Evolutionary conservation across 805 yeast species (phyloP).

Genomic region (Saturnispora hagleri): DNA sequence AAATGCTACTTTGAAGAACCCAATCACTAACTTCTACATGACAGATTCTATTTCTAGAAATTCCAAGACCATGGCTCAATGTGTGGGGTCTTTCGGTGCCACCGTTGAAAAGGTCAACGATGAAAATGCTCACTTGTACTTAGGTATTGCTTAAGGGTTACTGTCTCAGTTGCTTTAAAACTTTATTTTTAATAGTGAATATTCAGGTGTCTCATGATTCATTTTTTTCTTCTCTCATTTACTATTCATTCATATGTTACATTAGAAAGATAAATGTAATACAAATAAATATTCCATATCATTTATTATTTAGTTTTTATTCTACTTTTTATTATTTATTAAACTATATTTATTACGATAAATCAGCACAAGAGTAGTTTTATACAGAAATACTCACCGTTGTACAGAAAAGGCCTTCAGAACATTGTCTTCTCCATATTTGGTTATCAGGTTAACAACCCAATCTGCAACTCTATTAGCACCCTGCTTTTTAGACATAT

Average conservation of each 20-base stretch:
- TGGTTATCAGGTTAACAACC: constrained; percentile 12
- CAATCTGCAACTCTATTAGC: constrained; percentile 32
- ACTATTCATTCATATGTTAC: neutral
- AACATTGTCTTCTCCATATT: constrained; percentile 6
- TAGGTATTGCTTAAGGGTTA: constrained; percentile 24
- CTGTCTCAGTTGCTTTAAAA: neutral
- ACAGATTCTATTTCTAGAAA: constrained; percentile 82
- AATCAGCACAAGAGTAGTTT: neutral
- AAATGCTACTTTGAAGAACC: constrained; percentile 47
- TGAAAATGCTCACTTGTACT: constrained; percentile 30
- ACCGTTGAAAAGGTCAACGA: constrained; percentile 51
- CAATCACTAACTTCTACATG: constrained; percentile 76
- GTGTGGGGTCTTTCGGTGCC: constrained; percentile 65
- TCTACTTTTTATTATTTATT: constrained; percentile 1
- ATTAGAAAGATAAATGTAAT: neutral
- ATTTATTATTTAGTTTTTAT: constrained; percentile 1
- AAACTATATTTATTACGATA: constrained; percentile 3
- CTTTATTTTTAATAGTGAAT: constrained; percentile 1
- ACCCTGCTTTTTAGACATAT: constrained; percentile 30
- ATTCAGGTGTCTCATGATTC: constrained; percentile 2
- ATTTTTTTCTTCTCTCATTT: neutral
- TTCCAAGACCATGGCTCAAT: constrained; percentile 85
- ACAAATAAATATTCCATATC: neutral
- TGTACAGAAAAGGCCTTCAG: neutral
- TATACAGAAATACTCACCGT: neutral